phyloP scores from a whole-genome alignment of 371 early-diverging fungal species.

The Apophysomyces ossiformis region DNA sequence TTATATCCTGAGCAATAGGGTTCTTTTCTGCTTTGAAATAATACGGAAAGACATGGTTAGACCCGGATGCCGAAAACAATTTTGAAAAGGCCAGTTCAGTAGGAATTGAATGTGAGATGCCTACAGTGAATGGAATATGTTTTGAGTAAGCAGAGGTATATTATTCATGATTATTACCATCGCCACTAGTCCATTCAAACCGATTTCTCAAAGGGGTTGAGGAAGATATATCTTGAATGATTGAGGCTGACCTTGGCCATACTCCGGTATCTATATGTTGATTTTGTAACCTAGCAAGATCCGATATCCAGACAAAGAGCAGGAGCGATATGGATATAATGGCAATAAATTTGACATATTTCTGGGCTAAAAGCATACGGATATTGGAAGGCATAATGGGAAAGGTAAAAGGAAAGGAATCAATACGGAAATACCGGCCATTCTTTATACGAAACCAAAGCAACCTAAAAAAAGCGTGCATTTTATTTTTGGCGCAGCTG shows the following conservation, averaged over 20 bases:
- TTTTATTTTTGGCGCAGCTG: not conserved
- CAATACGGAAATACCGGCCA: not conserved
- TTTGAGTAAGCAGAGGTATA: not conserved
- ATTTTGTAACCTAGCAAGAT: not conserved
- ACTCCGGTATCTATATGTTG: not conserved
- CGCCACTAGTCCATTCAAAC: not conserved
- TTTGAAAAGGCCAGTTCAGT: slow-evolving; percentile 29
- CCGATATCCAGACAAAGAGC: slow-evolving; percentile 3
- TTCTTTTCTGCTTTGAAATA: slow-evolving; percentile 38
- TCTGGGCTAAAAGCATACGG: not conserved
- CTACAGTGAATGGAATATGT: not conserved
- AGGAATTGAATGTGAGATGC: not conserved
- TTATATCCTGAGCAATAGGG: slow-evolving; percentile 46
- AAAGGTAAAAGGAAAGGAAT: not conserved
- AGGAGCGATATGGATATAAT: not conserved
- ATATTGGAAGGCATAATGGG: not conserved
- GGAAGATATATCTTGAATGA: not conserved
- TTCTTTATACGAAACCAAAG: not conserved
- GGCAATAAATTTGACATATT: not conserved
- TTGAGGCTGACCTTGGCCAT: not conserved
- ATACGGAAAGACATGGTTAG: slow-evolving; percentile 51
- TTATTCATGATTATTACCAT: not conserved
- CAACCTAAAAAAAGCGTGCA: slow-evolving; percentile 7
- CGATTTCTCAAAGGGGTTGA: not conserved
- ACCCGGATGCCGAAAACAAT: slow-evolving; percentile 42